These are phyloP conservation scores for Dunaliella primolecta DNA, from an alignment of 139 green algal genomes.

Conservation along the genomic window DNA sequence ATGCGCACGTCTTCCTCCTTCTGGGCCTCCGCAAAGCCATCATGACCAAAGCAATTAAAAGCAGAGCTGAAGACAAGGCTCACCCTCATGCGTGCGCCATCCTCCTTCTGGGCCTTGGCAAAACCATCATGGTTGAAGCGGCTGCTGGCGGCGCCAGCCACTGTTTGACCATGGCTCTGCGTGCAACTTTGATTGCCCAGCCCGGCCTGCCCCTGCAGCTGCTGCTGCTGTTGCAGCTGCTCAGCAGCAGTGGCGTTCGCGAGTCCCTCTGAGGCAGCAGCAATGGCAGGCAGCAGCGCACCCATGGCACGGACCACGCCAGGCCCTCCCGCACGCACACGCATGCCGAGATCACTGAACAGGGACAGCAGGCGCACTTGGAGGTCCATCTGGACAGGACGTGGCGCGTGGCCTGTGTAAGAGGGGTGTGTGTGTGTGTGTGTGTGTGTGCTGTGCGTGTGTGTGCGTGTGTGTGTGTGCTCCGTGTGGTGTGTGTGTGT, in stretches of 20 bases:
- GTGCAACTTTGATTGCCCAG: too few relatives aligned
- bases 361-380: conserved; percentile 60
- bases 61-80: too few relatives aligned
- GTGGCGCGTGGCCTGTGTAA: not conserved
- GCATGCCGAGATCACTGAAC: conserved; percentile 53
- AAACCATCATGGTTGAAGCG: conserved; percentile 16
- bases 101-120: conserved; percentile 35
- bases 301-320: conserved; percentile 47
- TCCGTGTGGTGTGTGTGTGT: too few relatives aligned
- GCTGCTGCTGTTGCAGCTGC: too few relatives aligned
- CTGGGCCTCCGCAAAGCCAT: conserved; percentile 22
- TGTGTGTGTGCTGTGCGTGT: too few relatives aligned
- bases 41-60: conserved; percentile 15
- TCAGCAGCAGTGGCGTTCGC: too few relatives aligned
- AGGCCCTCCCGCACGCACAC: conserved; percentile 20
- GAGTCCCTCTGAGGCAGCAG: conserved; percentile 25
- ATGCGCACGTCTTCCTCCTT: conserved; percentile 39
- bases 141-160: not conserved
- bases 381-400: conserved; percentile 45
- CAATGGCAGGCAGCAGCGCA: conserved; percentile 56
- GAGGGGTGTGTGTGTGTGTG: too few relatives aligned
- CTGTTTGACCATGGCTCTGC: conserved; percentile 18
- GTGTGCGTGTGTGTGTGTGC: too few relatives aligned
- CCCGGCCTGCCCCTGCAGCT: too few relatives aligned
- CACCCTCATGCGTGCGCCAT: conserved; percentile 35